These are phyloP conservation scores for Colletotrichum graminicola DNA, from an alignment of 2,329 filamentous ascomycete species.

Conservation along the genomic window DNA sequence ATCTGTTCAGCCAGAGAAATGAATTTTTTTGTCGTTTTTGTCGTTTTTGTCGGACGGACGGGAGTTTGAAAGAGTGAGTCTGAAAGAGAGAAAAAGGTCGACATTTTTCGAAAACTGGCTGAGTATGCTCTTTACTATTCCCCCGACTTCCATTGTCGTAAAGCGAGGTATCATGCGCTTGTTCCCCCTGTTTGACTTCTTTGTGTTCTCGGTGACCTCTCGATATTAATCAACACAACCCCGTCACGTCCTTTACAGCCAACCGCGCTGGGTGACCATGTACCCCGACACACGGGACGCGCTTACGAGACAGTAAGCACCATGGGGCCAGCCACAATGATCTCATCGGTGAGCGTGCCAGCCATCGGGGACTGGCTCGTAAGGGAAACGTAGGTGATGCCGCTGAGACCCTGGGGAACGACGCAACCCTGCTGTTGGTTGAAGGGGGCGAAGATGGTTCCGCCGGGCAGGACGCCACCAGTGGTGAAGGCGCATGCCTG, in stretches of 20 bases:
- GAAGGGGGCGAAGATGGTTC: slow-evolving; percentile 71
- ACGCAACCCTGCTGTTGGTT: slow-evolving; percentile 66
- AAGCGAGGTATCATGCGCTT: slow-evolving; percentile 34
- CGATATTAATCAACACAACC: slow-evolving; percentile 37
- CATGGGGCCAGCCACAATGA: slow-evolving; percentile 75
- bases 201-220: slow-evolving; percentile 20
- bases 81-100: slow-evolving; percentile 39
- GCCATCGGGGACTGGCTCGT: slow-evolving; percentile 65
- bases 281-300: slow-evolving; percentile 9
- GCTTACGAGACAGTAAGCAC: slow-evolving; percentile 65
- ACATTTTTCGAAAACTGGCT: slow-evolving; percentile 41
- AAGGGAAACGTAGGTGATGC: slow-evolving; percentile 76
- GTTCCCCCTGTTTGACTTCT: not conserved
- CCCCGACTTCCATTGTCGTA: slow-evolving; percentile 31
- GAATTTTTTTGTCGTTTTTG: slow-evolving; percentile 2
- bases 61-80: slow-evolving; percentile 37
- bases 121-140: slow-evolving; percentile 33
- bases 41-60: slow-evolving; percentile 30
- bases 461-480: slow-evolving; percentile 66
- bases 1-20: slow-evolving; percentile 43
- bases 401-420: slow-evolving; percentile 72
- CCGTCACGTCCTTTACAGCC: slow-evolving; percentile 31
- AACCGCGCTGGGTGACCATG: not conserved
- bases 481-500: slow-evolving; percentile 77
- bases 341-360: slow-evolving; percentile 69